Conservation (phyloP, 805 yeast genomes). For the Starmerella bombi region DNA sequence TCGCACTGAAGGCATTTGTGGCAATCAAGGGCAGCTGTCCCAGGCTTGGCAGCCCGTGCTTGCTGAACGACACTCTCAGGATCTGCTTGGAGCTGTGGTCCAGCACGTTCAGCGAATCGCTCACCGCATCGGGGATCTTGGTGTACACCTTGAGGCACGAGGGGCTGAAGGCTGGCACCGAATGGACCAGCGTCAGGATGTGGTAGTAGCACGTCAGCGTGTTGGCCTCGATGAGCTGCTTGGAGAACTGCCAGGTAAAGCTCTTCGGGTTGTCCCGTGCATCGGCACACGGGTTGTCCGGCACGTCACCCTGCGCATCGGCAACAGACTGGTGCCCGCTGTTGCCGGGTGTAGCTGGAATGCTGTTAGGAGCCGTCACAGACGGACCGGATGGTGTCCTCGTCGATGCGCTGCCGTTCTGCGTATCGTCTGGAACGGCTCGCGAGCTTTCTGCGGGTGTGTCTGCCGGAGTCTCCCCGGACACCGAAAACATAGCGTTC, state of each 20-base stretch:
- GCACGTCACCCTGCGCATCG: neutral
- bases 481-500: neutral
- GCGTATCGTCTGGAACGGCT: too few species aligned
- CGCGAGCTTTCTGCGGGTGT: neutral
- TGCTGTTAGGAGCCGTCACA: neutral
- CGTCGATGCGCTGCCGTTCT: neutral
- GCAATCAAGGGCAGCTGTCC: slow-evolving; percentile 4
- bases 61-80: slow-evolving; percentile 3
- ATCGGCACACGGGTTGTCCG: neutral
- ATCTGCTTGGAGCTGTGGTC: slow-evolving; percentile 7
- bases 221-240: neutral
- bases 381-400: neutral
- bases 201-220: slow-evolving; percentile 14
- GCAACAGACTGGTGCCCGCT: neutral
- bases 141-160: slow-evolving; percentile 9
- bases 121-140: slow-evolving; percentile 7
- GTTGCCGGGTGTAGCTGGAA: neutral
- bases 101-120: slow-evolving; percentile 10
- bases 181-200: slow-evolving; percentile 16
- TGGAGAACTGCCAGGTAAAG: neutral
- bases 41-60: neutral
- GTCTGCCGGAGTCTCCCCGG: neutral
- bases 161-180: slow-evolving; percentile 20
- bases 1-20: slow-evolving; percentile 15
- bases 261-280: neutral